These are phyloP conservation scores for Boletellus sp. DNA, from an alignment of 768 basidiomycete species.

Conservation along the genomic window DNA sequence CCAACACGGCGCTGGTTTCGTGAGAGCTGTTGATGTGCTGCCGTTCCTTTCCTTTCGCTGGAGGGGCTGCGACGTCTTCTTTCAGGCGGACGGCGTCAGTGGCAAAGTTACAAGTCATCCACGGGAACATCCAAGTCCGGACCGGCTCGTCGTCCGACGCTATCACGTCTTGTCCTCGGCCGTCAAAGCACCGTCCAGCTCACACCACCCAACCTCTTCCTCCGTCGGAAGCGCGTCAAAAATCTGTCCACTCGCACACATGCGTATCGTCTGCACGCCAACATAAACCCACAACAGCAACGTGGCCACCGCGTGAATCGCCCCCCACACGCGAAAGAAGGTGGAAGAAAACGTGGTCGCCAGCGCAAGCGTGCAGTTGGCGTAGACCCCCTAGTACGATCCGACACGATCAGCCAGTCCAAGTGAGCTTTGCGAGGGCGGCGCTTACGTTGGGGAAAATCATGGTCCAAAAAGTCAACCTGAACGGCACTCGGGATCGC, in stretches of 20 bases:
- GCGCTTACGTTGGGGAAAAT: constrained; percentile 64
- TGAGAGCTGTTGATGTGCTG: too few relatives aligned
- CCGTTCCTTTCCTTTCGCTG: too few relatives aligned
- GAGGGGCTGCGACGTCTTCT: too few relatives aligned
- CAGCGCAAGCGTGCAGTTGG: constrained; percentile 57
- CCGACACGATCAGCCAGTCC: background rate
- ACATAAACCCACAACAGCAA: constrained; percentile 53
- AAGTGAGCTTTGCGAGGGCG: background rate
- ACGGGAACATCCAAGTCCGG: background rate
- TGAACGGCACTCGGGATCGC: constrained; percentile 45
- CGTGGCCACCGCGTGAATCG: constrained; percentile 49
- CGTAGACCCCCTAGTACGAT: constrained; percentile 59
- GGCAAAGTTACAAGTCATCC: background rate
- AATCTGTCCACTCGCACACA: constrained; percentile 35
- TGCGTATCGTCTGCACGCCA: constrained; percentile 38
- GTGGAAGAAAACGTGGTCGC: constrained; percentile 45
- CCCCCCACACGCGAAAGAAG: constrained; percentile 56
- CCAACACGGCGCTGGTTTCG: too few relatives aligned
- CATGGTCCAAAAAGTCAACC: constrained; percentile 60
- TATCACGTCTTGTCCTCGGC: constrained; percentile 4
- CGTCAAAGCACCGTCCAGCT: background rate
- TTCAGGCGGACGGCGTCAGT: too few relatives aligned
- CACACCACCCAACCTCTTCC: constrained; percentile 22
- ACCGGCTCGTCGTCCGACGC: background rate
- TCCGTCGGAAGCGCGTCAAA: constrained; percentile 43